Base-by-base conservation (phyloP, 257 asterid genomes). In the Petunia axillaris region DNA sequence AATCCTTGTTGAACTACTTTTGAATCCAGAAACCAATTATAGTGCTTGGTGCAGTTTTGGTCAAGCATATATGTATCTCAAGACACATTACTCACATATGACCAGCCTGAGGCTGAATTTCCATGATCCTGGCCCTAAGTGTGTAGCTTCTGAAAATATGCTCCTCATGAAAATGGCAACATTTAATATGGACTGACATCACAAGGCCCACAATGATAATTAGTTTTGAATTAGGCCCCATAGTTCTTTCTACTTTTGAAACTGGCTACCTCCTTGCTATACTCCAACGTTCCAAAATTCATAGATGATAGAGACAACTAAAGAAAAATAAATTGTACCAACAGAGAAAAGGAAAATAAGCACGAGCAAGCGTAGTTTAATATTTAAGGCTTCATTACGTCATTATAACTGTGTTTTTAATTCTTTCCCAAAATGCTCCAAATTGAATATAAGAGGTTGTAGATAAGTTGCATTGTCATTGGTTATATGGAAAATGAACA, bases 131-230 rank as follows among this genome's bases (percentile, higher is more conserved):
- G 62, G 46, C 46, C 77, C 77, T 25, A 73, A 73, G 2, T 55
- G 25, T 55, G 9, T 57, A 57, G 16, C 6, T 53, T 53, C 13
- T 53, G n/a, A 53, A 59, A 63, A 41, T 63, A 4, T 63, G 14
- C 25, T 39, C 64, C 64, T 59, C 64, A 2, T 6, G 10, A 57
- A 50, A 50, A 50, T 38, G 35, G 65, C 9, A 6, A 6, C 14
- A 25, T 60, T 60, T 36, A 9, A 66, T 10, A 64, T 64, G 11
- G 5, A 25, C 25, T 48, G 77, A 25, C 59, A 70, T 35, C 77
- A 71, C 1, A 11, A 48, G 60, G 77, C 60, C 77, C 77, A 71
- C 77, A 35, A 35, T 48, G 43, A 71, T 71, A 71, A 48, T 71
- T 71, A 44, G 0, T 71, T 70, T 50, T 70, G 25, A 9, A 25